Conservation (phyloP, 2,329 filamentous ascomycete species). For the Dissoconium aciculare region DNA sequence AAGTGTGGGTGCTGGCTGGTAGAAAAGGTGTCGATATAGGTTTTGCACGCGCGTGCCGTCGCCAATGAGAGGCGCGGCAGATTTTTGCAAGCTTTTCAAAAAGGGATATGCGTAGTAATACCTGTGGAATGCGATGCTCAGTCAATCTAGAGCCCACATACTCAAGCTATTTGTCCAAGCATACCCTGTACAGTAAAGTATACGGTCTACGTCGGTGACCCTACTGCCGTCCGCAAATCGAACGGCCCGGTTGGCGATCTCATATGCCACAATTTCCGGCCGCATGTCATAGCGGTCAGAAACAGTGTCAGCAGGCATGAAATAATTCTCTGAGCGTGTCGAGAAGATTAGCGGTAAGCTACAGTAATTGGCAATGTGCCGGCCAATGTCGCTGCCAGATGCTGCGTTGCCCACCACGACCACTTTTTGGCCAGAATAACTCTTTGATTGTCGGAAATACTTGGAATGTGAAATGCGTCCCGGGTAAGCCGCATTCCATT, state of each 20-base stretch:
- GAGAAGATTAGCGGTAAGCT: conserved; percentile 49
- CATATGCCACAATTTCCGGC: conserved; percentile 39
- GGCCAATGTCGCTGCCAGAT: conserved; percentile 68
- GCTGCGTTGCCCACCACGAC: conserved; percentile 73
- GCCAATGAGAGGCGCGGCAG: conserved; percentile 41
- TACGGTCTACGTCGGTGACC: conserved; percentile 53
- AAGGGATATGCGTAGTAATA: conserved; percentile 81
- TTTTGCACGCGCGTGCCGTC: conserved; percentile 56
- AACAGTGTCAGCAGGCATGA: conserved; percentile 23
- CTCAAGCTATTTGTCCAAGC: too few species aligned
- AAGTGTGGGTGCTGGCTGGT: conserved; percentile 59
- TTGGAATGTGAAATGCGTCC: conserved; percentile 46
- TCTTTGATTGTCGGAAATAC: conserved; percentile 52
- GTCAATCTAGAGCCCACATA: too few species aligned
- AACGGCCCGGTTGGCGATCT: conserved; percentile 45
- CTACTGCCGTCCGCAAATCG: conserved; percentile 50
- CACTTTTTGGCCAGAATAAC: conserved; percentile 54
- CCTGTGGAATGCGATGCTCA: too few species aligned
- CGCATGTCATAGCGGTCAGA: conserved; percentile 42
- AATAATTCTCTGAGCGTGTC: conserved; percentile 37
- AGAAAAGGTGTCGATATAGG: conserved; percentile 67
- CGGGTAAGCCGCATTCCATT: conserved; percentile 28
- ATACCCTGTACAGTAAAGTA: conserved; percentile 81
- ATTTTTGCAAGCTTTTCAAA: conserved; percentile 23
- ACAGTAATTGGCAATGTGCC: conserved; percentile 53